Base-by-base conservation (phyloP, 306 rosid genomes). In the Cicer yamashitae region DNA sequence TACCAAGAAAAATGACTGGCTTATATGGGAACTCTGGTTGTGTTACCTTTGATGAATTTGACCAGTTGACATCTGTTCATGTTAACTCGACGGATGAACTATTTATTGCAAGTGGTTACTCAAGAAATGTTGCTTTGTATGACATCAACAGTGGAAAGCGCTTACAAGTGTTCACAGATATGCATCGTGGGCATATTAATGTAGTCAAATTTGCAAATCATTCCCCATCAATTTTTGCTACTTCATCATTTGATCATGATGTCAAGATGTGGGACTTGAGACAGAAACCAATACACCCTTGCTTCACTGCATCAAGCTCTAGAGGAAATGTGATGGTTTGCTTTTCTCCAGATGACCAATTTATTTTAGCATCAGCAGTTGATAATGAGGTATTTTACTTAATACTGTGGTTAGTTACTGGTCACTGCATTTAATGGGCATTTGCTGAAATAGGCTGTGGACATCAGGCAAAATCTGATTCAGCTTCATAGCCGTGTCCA, bases 261-360 rank as follows among this genome's bases (percentile, higher is more conserved):
- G 87, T 91, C 82, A 91, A 91, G 82, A 78, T 86, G 96, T 91
- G 97, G 97, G 97, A 91, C 81, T 78, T 91, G 86, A 89, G 97
- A 82, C 97, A 91, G 69, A 89, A 88, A 75, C 93, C 97, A 22
- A 7, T 82, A 44, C 79, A 73, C 30, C 88, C 96, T 18, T 89
- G 96, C 79, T 91, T 85, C 84, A 84, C 93, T 70, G 82, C 92
- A 81, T 85, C 96, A 44, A 91, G 97, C 83, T 83, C 85, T 48
- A 89, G 70, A 79, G 97, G 97, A 34, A 91, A 91, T 82, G 97
- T 89, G 81, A 91, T 91, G 97, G 97, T 87, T 77, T 91, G 96
- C 84, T 91, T 91, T 81, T 91, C 97, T 76, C 97, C 97, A 11
- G 97, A 91, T 82, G 97, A 91, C 84, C 91, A 88, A 73, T 89